Percentiles rank a stretch among this genome's conserved stretches.
Conservation (phyloP, 371 early-diverging fungal species). For the Massospora cicadina region DNA sequence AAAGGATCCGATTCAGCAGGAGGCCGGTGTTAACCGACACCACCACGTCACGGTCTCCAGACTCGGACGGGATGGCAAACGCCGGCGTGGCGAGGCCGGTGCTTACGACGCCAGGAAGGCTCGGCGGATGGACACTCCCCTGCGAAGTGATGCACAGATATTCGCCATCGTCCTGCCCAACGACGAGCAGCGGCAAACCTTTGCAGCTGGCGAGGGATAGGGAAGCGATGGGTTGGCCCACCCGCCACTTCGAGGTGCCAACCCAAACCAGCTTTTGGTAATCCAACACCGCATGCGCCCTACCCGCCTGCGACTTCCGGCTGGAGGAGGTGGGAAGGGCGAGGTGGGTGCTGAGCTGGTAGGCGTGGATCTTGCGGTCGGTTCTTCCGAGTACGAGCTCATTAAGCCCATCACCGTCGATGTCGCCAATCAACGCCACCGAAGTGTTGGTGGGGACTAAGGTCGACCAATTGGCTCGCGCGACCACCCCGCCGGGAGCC, state of each 20-base stretch:
- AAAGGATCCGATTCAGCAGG: background rate
- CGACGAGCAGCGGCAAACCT: background rate
- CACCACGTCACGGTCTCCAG: background rate
- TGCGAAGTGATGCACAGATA: background rate
- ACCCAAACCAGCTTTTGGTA: slow-evolving; percentile 6
- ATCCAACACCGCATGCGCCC: background rate
- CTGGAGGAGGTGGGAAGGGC: background rate
- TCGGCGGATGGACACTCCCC: background rate
- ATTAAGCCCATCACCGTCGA: slow-evolving; percentile 50
- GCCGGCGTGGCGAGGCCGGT: background rate
- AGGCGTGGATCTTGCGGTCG: slow-evolving; percentile 61
- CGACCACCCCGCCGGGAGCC: slow-evolving; percentile 1
- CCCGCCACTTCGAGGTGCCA: background rate
- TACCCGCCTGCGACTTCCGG: background rate
- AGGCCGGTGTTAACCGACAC: background rate
- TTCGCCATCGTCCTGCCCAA: background rate
- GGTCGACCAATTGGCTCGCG: slow-evolving; percentile 1
- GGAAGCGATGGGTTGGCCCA: background rate
- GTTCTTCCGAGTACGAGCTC: slow-evolving; percentile 63
- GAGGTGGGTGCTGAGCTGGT: slow-evolving; percentile 18
- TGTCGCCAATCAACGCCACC: slow-evolving; percentile 3
- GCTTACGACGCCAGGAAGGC: background rate
- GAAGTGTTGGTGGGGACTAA: background rate
- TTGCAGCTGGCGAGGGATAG: background rate
- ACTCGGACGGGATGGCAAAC: background rate